phyloP scores from a whole-genome alignment of 2,329 filamentous ascomycete species.

The Rutstroemia sp. region DNA sequence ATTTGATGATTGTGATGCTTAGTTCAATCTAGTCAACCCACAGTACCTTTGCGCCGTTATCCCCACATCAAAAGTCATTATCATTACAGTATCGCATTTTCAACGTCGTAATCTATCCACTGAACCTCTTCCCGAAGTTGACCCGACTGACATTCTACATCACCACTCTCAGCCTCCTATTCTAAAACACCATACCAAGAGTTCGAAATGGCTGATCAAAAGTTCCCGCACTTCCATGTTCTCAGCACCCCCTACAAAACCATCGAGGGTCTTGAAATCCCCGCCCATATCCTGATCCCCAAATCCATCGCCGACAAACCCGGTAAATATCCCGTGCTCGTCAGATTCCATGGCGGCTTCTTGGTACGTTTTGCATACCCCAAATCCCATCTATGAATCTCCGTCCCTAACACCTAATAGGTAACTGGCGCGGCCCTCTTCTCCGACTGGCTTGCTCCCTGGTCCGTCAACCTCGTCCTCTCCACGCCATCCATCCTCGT shows the following conservation, averaged over 20 bases:
- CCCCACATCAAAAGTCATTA: too few species aligned
- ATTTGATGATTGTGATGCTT: too few species aligned
- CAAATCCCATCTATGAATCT: not conserved
- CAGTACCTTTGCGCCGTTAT: too few species aligned
- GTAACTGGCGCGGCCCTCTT: not conserved
- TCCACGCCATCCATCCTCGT: constrained; percentile 34
- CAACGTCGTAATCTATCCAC: too few species aligned
- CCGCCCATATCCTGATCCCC: constrained; percentile 7
- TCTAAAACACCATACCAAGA: too few species aligned
- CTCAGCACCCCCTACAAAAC: not conserved
- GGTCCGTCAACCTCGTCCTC: not conserved
- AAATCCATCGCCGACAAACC: constrained; percentile 2
- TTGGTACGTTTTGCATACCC: not conserved
- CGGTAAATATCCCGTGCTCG: constrained; percentile 9
- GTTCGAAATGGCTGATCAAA: not conserved
- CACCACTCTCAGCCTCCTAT: not conserved
- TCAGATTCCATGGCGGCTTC: constrained; percentile 12
- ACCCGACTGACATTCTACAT: too few species aligned
- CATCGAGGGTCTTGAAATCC: not conserved
- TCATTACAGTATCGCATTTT: too few species aligned
- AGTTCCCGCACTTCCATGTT: not conserved
- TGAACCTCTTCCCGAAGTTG: too few species aligned
- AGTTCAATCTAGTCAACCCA: too few species aligned
- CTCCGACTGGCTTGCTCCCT: not conserved
- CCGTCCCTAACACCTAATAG: not conserved